phyloP scores from a whole-genome alignment of 176 grass and related monocot species.

The Triticum dicoccoides region DNA sequence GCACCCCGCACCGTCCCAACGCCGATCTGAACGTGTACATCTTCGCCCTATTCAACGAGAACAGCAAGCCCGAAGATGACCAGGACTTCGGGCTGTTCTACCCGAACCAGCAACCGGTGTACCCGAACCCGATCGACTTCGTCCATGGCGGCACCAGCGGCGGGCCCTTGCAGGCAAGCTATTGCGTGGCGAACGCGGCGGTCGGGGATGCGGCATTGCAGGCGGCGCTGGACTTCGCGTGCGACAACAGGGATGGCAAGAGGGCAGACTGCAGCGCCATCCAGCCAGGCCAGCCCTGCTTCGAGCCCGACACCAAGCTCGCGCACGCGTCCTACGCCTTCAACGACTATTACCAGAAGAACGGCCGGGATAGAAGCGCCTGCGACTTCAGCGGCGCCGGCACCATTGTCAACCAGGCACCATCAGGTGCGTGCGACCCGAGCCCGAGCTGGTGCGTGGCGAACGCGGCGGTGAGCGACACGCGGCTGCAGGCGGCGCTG shows the following conservation, averaged over 20 bases:
- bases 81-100: slow-evolving; percentile 67
- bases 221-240: slow-evolving; percentile 58
- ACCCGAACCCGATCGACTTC: slow-evolving; percentile 58
- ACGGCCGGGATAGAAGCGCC: not conserved
- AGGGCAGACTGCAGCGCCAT: slow-evolving; percentile 63
- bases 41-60: slow-evolving; percentile 78
- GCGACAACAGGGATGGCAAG: slow-evolving; percentile 47
- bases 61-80: slow-evolving; percentile 42
- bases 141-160: too few relatives aligned
- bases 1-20: slow-evolving; percentile 33
- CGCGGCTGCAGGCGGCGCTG: not conserved
- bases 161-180: not conserved
- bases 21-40: slow-evolving; percentile 50
- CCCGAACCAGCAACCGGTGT: slow-evolving; percentile 47
- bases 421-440: slow-evolving; percentile 16
- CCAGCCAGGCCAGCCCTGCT: slow-evolving; percentile 45
- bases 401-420: slow-evolving; percentile 23
- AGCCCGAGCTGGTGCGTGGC: slow-evolving; percentile 52
- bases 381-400: slow-evolving; percentile 52
- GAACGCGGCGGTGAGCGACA: not conserved
- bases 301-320: slow-evolving; percentile 44
- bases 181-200: slow-evolving; percentile 52
- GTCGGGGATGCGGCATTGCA: slow-evolving; percentile 40
- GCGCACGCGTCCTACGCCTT: slow-evolving; percentile 52
- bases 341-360: slow-evolving; percentile 54